Evolutionary conservation across 2,329 filamentous ascomycete species (phyloP).

Genomic region (Elsinoe perseae): DNA sequence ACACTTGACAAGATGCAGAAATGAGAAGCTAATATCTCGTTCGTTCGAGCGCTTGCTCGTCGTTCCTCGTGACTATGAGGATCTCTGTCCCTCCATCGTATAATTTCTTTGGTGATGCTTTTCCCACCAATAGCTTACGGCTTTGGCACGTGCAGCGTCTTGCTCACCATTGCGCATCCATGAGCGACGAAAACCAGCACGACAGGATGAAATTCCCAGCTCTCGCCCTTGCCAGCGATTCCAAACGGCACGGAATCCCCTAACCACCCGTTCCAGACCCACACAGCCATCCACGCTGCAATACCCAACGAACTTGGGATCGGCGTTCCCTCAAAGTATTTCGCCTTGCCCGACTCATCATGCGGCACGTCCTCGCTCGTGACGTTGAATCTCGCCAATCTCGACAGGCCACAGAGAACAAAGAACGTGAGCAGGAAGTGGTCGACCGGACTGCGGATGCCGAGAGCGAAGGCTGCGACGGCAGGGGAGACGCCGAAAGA

Average conservation of each 20-base stretch:
- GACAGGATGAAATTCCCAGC: constrained; percentile 76
- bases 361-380: constrained; percentile 85
- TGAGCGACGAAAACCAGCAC: constrained; percentile 77
- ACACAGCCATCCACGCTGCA: constrained; percentile 80
- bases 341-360: constrained; percentile 80
- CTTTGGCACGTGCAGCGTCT: constrained; percentile 91
- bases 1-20: no score
- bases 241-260: constrained; percentile 72
- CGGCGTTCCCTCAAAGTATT: constrained; percentile 94
- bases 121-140: constrained; percentile 35
- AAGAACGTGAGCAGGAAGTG: constrained; percentile 79
- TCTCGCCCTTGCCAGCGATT: constrained; percentile 55
- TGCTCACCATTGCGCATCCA: constrained; percentile 90
- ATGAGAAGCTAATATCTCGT: constrained; percentile 5
- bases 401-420: constrained; percentile 86
- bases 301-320: constrained; percentile 84
- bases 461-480: constrained; percentile 77
- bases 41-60: constrained; percentile 4
- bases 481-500: constrained; percentile 92
- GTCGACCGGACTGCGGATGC: constrained; percentile 75
- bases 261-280: constrained; percentile 74
- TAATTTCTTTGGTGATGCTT: background rate
- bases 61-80: background rate
- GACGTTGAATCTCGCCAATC: constrained; percentile 95
- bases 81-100: background rate